Conservation (phyloP, 805 yeast genomes). For the Metschnikowia picachoensis region DNA sequence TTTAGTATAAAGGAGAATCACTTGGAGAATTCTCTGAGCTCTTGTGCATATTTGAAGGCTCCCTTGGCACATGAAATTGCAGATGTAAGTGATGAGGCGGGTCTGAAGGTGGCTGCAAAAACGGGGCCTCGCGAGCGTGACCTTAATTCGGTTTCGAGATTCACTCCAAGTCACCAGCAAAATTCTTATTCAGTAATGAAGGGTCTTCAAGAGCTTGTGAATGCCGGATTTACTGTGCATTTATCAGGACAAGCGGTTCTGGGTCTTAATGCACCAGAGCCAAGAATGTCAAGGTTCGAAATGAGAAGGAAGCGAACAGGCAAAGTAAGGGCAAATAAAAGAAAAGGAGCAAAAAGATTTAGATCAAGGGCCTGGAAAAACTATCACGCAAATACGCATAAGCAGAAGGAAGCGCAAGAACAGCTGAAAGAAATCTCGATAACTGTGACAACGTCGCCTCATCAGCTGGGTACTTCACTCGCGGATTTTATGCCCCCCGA, state of each 20-base stretch:
- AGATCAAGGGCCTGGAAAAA: too few relatives aligned
- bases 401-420: not conserved
- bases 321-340: not conserved
- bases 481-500: too few relatives aligned
- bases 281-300: not conserved
- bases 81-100: not conserved
- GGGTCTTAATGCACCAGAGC: not conserved
- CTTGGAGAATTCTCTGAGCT: too few relatives aligned
- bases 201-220: not conserved
- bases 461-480: too few relatives aligned
- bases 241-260: not conserved
- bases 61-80: not conserved
- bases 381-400: not conserved
- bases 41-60: too few relatives aligned
- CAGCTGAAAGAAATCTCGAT: not conserved
- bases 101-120: constrained; percentile 1
- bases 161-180: not conserved
- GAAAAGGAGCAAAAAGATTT: not conserved
- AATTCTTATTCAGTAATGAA: not conserved
- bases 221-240: not conserved
- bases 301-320: not conserved
- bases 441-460: not conserved
- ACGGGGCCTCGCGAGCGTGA: too few relatives aligned
- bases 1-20: too few relatives aligned
- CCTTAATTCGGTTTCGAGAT: too few relatives aligned